Conservation (phyloP, 805 yeast genomes). For the Lipomyces orientalis region DNA sequence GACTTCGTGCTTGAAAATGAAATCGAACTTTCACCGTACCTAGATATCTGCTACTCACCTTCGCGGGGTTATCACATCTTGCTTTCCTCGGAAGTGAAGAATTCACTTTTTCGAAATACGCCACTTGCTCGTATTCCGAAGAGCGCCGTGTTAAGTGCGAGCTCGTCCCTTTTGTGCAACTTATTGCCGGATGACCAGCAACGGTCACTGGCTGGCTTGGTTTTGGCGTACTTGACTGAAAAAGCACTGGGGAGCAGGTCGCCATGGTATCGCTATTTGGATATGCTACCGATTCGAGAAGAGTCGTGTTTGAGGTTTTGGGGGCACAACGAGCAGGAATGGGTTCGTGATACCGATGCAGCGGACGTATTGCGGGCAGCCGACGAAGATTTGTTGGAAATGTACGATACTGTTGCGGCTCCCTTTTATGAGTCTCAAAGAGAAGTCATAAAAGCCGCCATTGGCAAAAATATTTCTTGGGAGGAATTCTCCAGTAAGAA, state of each 20-base stretch:
- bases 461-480: conserved; percentile 1
- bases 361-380: conserved; percentile 66
- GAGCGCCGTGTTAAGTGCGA: conserved; percentile 43
- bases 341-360: conserved; percentile 66
- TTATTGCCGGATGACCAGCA: conserved; percentile 57
- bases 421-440: conserved; percentile 39
- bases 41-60: conserved; percentile 17
- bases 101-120: conserved; percentile 48
- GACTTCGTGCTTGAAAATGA: conserved; percentile 18
- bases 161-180: conserved; percentile 62
- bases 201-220: conserved; percentile 67
- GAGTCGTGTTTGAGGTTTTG: conserved; percentile 59
- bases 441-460: conserved; percentile 6
- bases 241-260: conserved; percentile 59
- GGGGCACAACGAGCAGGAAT: conserved; percentile 52
- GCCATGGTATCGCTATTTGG: conserved; percentile 80
- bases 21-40: conserved; percentile 18
- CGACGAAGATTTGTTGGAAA: conserved; percentile 50
- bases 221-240: conserved; percentile 77
- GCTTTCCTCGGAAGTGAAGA: conserved; percentile 4
- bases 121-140: conserved; percentile 47
- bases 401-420: conserved; percentile 48
- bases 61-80: conserved; percentile 28
- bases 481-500: conserved; percentile 16
- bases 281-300: conserved; percentile 52